Evolutionary conservation across 352 stramenopile species (phyloP), one percentile per base, ranked within the genome.

Genomic region (Pythium aristosporum): DNA sequence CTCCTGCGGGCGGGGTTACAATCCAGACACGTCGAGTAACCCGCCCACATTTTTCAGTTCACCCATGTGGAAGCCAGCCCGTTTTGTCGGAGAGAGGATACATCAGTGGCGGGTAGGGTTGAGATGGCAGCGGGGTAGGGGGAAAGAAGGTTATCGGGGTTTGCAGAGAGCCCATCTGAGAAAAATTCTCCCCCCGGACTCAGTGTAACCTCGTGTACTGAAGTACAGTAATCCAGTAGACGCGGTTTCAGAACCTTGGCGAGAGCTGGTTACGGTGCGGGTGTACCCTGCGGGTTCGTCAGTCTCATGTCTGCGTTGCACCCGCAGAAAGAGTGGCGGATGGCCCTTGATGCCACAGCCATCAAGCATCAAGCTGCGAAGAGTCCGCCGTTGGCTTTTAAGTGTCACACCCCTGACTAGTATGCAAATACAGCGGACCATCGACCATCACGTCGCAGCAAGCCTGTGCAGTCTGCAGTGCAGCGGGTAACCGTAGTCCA

Each of bases 21-120:
- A 12, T 41, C 7, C 7, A 20, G 9, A 20, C 5, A 46, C 34
- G 34, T 39, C 34, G 34, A 10, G 34, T 39, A 39, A 39, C 34
- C 34, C 34, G 8, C 8, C 34, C 3, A 39, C 8, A n/a, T 47
- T 47, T 16, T 47, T 47, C 11, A 20, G 15, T n/a, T 23, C 41
- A 50, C 44, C 44, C 44, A 50, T 1, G 32, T 37, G 20, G 50
- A 57, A 57, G 50, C 50, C 50, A 57, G 50, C 47, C 10, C 7
- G 12, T 39, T 11, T 21, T 34, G 5, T 16, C 25, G 5, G 5
- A 30, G 25, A 2, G 44, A 13, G 47, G 47, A 39, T 53, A 53
- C 47, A 37, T 9, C 23, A 37, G 16, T 20, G 4, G 21, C 16
- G 47, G 47, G 47, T 34, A 53, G 47, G 25, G 47, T 34, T 53